Evolutionary conservation across 1,139 yeast genomes (phyloP).

Genomic region (Kluyveromyces sp.): DNA sequence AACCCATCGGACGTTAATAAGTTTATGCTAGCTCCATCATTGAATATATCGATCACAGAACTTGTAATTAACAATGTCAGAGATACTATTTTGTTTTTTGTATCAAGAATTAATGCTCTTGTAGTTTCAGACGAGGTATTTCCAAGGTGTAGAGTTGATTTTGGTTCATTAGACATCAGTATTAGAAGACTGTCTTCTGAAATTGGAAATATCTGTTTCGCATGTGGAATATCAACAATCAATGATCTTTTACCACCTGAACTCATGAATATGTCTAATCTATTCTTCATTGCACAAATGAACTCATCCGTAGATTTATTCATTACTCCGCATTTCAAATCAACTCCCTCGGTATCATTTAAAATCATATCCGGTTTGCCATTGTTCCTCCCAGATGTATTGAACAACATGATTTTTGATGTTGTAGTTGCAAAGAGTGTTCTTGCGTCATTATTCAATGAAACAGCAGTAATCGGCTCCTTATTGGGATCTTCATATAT

Average conservation of each 20-base stretch:
- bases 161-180: slow-evolving; percentile 24
- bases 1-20: slow-evolving; percentile 71
- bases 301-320: slow-evolving; percentile 21
- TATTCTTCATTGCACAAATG: slow-evolving; percentile 28
- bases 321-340: slow-evolving; percentile 55
- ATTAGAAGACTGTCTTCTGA: slow-evolving; percentile 39
- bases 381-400: slow-evolving; percentile 71
- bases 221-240: slow-evolving; percentile 47
- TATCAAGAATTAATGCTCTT: slow-evolving; percentile 54
- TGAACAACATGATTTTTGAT: slow-evolving; percentile 60
- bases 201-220: slow-evolving; percentile 41
- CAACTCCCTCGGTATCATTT: slow-evolving; percentile 61
- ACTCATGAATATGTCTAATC: slow-evolving; percentile 32
- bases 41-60: slow-evolving; percentile 43
- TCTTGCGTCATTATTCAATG: slow-evolving; percentile 20
- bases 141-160: slow-evolving; percentile 18
- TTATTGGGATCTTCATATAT: slow-evolving; percentile 51
- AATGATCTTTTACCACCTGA: slow-evolving; percentile 51
- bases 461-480: slow-evolving; percentile 76
- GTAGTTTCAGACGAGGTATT: slow-evolving; percentile 36
- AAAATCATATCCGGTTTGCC: slow-evolving; percentile 59
- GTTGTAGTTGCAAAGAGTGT: slow-evolving; percentile 35
- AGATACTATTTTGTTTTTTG: slow-evolving; percentile 60
- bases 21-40: slow-evolving; percentile 40
- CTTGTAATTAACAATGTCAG: slow-evolving; percentile 62